Percentiles rank a stretch among this genome's conserved stretches.
Conservation (phyloP, 805 yeast species). For the Barnettozyma californica region DNA sequence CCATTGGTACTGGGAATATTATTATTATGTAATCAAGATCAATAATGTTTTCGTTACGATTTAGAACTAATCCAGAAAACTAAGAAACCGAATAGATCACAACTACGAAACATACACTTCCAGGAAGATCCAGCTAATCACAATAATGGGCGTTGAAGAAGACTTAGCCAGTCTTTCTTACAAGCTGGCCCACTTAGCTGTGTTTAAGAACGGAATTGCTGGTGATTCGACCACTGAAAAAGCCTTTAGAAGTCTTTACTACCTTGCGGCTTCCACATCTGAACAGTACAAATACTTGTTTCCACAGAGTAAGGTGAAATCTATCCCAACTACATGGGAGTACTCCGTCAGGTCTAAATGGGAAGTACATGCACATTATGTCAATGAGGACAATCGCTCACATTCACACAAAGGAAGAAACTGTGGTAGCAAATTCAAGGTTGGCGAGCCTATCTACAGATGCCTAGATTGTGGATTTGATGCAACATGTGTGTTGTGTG, state of each 20-base stretch:
- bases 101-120: too few relatives aligned
- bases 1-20: too few relatives aligned
- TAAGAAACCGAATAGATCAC: background rate
- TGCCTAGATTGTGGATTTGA: slow-evolving; percentile 76
- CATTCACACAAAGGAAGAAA: slow-evolving; percentile 49
- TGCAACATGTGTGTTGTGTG: slow-evolving; percentile 73
- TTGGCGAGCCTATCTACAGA: slow-evolving; percentile 63
- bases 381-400: background rate
- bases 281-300: slow-evolving; percentile 3
- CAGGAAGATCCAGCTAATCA: background rate
- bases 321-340: background rate
- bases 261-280: background rate
- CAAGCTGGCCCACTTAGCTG: background rate
- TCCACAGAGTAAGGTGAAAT: background rate
- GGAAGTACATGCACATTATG: slow-evolving; percentile 1
- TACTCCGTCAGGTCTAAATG: background rate
- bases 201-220: background rate
- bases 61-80: background rate
- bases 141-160: background rate
- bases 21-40: too few relatives aligned
- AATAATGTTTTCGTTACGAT: background rate
- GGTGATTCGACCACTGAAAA: background rate
- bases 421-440: slow-evolving; percentile 59
- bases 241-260: slow-evolving; percentile 5
- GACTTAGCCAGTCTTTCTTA: background rate